These are phyloP conservation scores for Monilinia polystroma DNA, from an alignment of 2,329 filamentous ascomycete genomes.

Conservation along the genomic window DNA sequence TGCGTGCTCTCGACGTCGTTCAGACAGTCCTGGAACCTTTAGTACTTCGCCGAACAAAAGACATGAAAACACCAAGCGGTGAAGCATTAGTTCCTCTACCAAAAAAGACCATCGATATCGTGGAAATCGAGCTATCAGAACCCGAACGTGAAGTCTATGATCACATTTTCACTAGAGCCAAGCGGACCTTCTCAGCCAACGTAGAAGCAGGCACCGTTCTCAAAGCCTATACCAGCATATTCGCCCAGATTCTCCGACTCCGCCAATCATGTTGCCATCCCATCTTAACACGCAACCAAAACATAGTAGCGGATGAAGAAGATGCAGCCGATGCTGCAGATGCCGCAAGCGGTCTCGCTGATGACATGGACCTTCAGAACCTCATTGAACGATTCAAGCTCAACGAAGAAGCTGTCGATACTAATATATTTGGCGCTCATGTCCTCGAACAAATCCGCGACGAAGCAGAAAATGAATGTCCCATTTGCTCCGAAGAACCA, in stretches of 20 bases:
- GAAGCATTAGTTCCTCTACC: constrained; percentile 79
- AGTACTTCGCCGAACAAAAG: constrained; percentile 93
- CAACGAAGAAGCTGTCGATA: constrained; percentile 60
- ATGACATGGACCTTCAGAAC: constrained; percentile 92
- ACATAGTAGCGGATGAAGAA: constrained; percentile 82
- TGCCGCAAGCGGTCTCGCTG: constrained; percentile 74
- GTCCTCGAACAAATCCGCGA: constrained; percentile 88
- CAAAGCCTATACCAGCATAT: constrained; percentile 95
- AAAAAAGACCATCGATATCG: constrained; percentile 76
- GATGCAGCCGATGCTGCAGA: constrained; percentile 77
- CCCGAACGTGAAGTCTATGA: constrained; percentile 90
- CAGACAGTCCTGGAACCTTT: constrained; percentile 94
- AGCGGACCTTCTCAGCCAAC: constrained; percentile 80
- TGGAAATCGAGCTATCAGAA: constrained; percentile 81
- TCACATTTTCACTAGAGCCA: constrained; percentile 80
- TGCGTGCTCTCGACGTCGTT: constrained; percentile 91
- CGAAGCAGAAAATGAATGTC: constrained; percentile 85
- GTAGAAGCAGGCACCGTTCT: constrained; percentile 88
- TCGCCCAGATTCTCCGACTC: constrained; percentile 90
- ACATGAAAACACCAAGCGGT: constrained; percentile 94
- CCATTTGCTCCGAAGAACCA: constrained; percentile 90
- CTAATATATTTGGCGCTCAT: constrained; percentile 77
- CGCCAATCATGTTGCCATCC: constrained; percentile 95
- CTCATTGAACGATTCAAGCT: constrained; percentile 81
- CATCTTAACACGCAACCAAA: constrained; percentile 79